A percentile compares a stretch with the other conserved stretches of the same genome.
Evolutionary conservation across 257 asterid genomes (phyloP).

Genomic region (Solanum peruvianum): DNA sequence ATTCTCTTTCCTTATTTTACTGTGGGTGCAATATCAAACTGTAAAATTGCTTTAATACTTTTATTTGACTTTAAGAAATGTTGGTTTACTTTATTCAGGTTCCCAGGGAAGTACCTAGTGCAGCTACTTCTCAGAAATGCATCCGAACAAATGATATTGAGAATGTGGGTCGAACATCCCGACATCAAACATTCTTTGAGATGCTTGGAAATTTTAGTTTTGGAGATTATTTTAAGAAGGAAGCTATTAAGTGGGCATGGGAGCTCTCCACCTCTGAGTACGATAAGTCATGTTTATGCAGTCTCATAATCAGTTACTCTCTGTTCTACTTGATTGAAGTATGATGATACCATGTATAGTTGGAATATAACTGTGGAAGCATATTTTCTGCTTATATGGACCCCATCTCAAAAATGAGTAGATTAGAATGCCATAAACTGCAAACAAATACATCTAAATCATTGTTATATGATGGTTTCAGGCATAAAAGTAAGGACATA

Average conservation of each 20-base stretch:
- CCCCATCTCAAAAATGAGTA: background rate
- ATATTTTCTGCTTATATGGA: background rate
- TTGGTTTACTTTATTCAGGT: constrained; percentile 33
- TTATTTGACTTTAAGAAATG: background rate
- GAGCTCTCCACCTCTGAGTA: constrained; percentile 83
- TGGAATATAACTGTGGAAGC: background rate
- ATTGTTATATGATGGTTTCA: background rate
- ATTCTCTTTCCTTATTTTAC: background rate
- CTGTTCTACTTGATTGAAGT: background rate
- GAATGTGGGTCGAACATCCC: constrained; percentile 86
- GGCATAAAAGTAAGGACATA: background rate
- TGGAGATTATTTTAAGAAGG: constrained; percentile 93
- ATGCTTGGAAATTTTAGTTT: constrained; percentile 98
- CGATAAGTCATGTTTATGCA: constrained; percentile 3
- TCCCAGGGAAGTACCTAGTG: constrained; percentile 84
- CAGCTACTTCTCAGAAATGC: constrained; percentile 92
- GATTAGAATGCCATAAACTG: background rate
- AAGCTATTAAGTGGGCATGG: constrained; percentile 97
- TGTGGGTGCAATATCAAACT: background rate
- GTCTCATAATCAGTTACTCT: background rate
- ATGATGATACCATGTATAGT: background rate
- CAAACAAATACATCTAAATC: background rate
- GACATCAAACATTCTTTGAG: constrained; percentile 98
- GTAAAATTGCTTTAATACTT: background rate
- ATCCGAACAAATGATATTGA: constrained; percentile 86